Evolutionary conservation across 2,329 filamentous ascomycete species (phyloP).

Genomic region (Ophidiomyces ophidiicola): DNA sequence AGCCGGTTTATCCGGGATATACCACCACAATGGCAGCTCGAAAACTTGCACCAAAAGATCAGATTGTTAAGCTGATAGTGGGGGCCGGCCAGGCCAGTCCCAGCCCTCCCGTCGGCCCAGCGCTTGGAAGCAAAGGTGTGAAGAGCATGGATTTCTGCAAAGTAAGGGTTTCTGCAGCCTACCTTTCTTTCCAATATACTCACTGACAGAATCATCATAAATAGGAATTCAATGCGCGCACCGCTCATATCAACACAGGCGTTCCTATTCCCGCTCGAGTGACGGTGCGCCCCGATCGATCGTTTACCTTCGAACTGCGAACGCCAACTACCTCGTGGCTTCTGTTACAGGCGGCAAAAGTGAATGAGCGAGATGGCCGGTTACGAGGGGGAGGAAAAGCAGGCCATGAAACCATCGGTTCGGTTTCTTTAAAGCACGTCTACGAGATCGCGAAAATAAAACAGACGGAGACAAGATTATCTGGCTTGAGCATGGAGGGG

Average conservation of each 20-base stretch:
- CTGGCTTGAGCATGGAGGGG: conserved; percentile 57
- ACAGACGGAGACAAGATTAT: conserved; percentile 61
- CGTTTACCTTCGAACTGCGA: conserved; percentile 84
- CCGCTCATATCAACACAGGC: conserved; percentile 66
- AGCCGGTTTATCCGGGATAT: background rate
- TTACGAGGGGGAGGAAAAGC: conserved; percentile 62
- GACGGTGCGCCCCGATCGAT: conserved; percentile 81
- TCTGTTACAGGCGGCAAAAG: conserved; percentile 69
- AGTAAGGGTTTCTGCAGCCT: conserved; percentile 38
- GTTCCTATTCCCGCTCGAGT: conserved; percentile 85
- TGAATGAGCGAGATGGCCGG: conserved; percentile 59
- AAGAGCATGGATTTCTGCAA: conserved; percentile 99
- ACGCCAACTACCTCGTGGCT: conserved; percentile 91
- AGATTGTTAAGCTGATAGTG: conserved; percentile 94
- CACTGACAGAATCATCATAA: conserved; percentile 10
- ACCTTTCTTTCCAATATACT: background rate
- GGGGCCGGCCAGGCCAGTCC: conserved; percentile 90
- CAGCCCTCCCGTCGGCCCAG: conserved; percentile 89
- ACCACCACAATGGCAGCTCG: conserved; percentile 23
- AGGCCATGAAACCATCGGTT: conserved; percentile 66
- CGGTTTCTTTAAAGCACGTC: conserved; percentile 82
- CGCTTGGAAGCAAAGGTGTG: conserved; percentile 90
- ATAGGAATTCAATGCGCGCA: conserved; percentile 94
- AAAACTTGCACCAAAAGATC: conserved; percentile 45
- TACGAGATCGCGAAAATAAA: conserved; percentile 98